Base-by-base conservation (phyloP, 2,329 filamentous ascomycete genomes). In the Trichophyton rubrum region DNA sequence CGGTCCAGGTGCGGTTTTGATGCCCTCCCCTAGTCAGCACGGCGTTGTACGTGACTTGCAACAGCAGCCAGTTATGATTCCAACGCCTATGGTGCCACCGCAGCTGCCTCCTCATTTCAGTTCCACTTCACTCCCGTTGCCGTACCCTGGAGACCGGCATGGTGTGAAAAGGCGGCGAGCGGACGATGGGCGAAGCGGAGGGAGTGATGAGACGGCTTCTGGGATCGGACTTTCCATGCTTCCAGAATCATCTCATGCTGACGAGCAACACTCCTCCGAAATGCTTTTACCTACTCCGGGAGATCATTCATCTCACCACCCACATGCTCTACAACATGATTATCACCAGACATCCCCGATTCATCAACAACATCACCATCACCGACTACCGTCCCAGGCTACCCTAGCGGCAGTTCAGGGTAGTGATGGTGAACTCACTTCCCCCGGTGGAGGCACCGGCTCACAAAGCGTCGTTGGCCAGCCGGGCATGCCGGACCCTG, bases 381-480 rank as follows among this genome's bases (percentile, higher is more conserved):
- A 91, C 67, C 85, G 86, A 47, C 79, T 91, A 41, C 89, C 89
- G 56, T 85, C 89, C 65, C 85, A 88, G 64, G 84, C 83, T 9
- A 84, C 85, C 22, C 83, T 86, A 17, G 80, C 81, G 59, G 59
- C 68, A 88, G 88, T 74, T 79, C 87, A 75, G 80, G 85, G 76
- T 79, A 84, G 66, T 78, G 83, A 68, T 81, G 84, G 67, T 68
- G 75, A 68, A 70, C 73, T 72, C 59, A 62, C 73, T 43, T 76
- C 72, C 56, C 73, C 69, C 69, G 75, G 66, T 68, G 70, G 66
- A 68, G 74, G 66, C 74, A 83, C 75, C 77, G 81, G 87, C 7
- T 86, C 88, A 35, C 87, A 88, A n/a, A 93, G 86, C 68, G 86
- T 95, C 53, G 89, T 96, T 58, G 90, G 90, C 47, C 86, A 90